Evolutionary conservation across 768 basidiomycete genomes (phyloP).

Genomic region (Auricularia sp.): DNA sequence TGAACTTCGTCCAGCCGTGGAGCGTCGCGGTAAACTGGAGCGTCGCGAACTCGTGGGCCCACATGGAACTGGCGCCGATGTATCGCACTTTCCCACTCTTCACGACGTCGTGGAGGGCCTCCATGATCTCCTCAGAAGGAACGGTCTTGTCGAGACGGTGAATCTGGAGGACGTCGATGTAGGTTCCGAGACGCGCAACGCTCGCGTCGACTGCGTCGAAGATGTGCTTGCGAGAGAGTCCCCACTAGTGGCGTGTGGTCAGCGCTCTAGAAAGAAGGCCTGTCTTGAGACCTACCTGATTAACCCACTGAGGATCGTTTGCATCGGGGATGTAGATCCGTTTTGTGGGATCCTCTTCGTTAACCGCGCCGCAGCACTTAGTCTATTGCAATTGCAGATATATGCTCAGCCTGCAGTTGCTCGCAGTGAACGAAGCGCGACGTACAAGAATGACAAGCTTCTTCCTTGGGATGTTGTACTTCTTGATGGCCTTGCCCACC

Average conservation of each 20-base stretch:
- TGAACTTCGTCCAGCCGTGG: slow-evolving; percentile 42
- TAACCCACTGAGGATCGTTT: slow-evolving; percentile 1
- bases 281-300: slow-evolving; percentile 16
- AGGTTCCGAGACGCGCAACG: slow-evolving; percentile 32
- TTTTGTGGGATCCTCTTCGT: not conserved
- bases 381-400: not conserved
- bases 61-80: slow-evolving; percentile 39
- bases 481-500: slow-evolving; percentile 33
- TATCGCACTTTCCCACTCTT: slow-evolving; percentile 40
- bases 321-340: not conserved
- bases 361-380: slow-evolving; percentile 12
- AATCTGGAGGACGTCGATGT: slow-evolving; percentile 39
- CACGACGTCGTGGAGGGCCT: slow-evolving; percentile 40
- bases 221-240: slow-evolving; percentile 27
- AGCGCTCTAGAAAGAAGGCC: slow-evolving; percentile 22
- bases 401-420: slow-evolving; percentile 1
- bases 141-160: slow-evolving; percentile 30
- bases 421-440: slow-evolving; percentile 12
- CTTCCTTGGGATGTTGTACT: slow-evolving; percentile 23
- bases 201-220: slow-evolving; percentile 34
- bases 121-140: slow-evolving; percentile 37
- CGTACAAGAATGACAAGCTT: slow-evolving; percentile 21
- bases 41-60: slow-evolving; percentile 31
- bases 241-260: not conserved
- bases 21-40: slow-evolving; percentile 35